phyloP scores from a whole-genome alignment of 2,329 filamentous ascomycete genomes.

The Dactylellina drechsleri region DNA sequence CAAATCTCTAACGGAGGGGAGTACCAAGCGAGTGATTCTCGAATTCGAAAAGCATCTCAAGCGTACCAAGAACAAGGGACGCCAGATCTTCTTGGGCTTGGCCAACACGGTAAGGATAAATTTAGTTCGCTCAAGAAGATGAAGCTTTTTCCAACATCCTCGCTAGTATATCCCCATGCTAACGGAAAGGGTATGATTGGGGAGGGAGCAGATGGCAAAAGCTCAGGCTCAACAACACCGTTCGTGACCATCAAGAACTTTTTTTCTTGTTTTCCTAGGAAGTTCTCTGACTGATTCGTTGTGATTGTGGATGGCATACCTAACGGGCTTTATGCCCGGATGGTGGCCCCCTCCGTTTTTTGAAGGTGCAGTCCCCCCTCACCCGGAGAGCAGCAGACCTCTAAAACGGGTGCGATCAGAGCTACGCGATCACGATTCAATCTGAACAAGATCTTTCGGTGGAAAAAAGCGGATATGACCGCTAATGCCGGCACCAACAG shows the following conservation, averaged over 20 bases:
- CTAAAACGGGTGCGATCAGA: constrained; percentile 55
- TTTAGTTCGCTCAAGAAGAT: constrained; percentile 35
- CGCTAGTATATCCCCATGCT: constrained; percentile 48
- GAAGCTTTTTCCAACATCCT: constrained; percentile 41
- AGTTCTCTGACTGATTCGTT: constrained; percentile 55
- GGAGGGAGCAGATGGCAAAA: constrained; percentile 53
- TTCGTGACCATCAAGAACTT: constrained; percentile 55
- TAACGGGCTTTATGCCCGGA: constrained; percentile 23
- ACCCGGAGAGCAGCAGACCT: constrained; percentile 54
- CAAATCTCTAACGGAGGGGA: constrained; percentile 44
- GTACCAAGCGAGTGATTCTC: constrained; percentile 35
- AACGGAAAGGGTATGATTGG: constrained; percentile 48
- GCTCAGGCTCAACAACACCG: constrained; percentile 55
- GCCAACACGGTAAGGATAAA: constrained; percentile 54
- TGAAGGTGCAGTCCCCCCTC: constrained; percentile 55
- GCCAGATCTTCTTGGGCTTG: constrained; percentile 54
- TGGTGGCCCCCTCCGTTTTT: constrained; percentile 45
- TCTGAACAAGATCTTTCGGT: constrained; percentile 52
- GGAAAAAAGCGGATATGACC: constrained; percentile 43
- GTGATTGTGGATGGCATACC: constrained; percentile 51
- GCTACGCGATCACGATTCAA: constrained; percentile 55
- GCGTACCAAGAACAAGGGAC: constrained; percentile 50
- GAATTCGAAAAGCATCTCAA: constrained; percentile 49
- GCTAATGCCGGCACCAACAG: constrained; percentile 8
- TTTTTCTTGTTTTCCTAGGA: constrained; percentile 54